phyloP scores from a whole-genome alignment of 2,329 filamentous ascomycete species.

The Penicillium hordei region DNA sequence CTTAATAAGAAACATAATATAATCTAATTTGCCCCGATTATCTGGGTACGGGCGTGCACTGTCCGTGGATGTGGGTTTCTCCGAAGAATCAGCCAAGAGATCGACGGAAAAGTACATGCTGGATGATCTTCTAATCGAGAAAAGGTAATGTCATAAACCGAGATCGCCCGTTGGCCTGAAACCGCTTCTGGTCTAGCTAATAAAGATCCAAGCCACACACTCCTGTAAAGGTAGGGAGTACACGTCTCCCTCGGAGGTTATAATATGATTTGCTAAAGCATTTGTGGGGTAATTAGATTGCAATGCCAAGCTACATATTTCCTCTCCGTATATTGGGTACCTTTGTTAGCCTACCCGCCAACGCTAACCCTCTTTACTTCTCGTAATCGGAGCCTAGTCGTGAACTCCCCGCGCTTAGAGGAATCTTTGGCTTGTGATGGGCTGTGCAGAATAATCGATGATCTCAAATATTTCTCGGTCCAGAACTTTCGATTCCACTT shows the following conservation, averaged over 20 bases:
- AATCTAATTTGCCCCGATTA: conserved; percentile 12
- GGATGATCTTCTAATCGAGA: not conserved
- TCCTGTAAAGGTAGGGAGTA: not conserved
- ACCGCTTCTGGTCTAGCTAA: not conserved
- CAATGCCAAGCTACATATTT: not conserved
- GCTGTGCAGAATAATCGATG: conserved; percentile 12
- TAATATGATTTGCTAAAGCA: conserved; percentile 3
- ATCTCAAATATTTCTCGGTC: conserved; percentile 6
- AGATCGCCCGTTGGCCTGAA: not conserved
- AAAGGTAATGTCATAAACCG: not conserved
- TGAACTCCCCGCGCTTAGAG: conserved; percentile 17
- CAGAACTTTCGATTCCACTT: not conserved
- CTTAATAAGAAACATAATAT: not conserved
- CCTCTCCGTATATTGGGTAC: not conserved
- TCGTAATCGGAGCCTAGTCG: conserved; percentile 16
- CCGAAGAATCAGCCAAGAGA: conserved; percentile 10
- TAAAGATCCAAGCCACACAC: conserved; percentile 1
- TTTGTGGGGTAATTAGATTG: conserved; percentile 14
- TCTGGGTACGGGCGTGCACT: conserved; percentile 22
- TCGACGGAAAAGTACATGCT: conserved; percentile 2
- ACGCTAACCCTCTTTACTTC: not conserved
- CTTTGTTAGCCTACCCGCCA: not conserved
- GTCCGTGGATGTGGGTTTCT: conserved; percentile 22
- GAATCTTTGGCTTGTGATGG: conserved; percentile 7
- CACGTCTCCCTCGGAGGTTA: not conserved